Evolutionary conservation across 257 asterid genomes (phyloP).

Genomic region (Mentha longifolia): DNA sequence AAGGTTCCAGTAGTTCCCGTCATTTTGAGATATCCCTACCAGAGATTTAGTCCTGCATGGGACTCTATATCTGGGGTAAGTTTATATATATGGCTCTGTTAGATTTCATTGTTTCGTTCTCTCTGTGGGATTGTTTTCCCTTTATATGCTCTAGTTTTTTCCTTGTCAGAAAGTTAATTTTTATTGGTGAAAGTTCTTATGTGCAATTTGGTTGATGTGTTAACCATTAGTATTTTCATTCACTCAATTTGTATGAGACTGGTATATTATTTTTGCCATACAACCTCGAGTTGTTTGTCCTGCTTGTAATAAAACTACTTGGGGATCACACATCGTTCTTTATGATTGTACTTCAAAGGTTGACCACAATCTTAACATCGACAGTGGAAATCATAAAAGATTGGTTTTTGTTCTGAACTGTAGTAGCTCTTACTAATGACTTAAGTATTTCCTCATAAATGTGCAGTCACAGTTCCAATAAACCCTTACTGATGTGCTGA

Average conservation of each 20-base stretch:
- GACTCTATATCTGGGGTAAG: constrained; percentile 96
- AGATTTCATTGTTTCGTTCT: constrained; percentile 4
- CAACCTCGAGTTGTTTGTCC: not conserved
- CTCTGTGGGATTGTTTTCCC: not conserved
- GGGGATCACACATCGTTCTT: not conserved
- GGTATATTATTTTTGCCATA: not conserved
- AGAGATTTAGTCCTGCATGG: constrained; percentile 98
- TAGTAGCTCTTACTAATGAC: constrained; percentile 2
- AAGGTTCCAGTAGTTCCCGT: constrained; percentile 87
- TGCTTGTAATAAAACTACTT: not conserved
- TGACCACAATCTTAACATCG: not conserved
- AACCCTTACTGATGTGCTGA: not conserved
- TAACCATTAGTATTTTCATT: not conserved
- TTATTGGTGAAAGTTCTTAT: not conserved
- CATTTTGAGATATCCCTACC: constrained; percentile 86
- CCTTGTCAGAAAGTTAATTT: not conserved
- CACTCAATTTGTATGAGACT: constrained; percentile 7
- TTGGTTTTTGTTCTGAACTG: constrained; percentile 21
- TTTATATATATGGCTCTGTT: constrained; percentile 3
- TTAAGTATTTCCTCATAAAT: constrained; percentile 8
- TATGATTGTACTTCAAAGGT: constrained; percentile 9
- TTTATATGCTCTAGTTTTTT: not conserved
- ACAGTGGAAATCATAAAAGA: not conserved
- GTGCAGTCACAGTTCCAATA: constrained; percentile 22
- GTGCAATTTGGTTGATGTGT: not conserved